Conservation (phyloP, 2,329 filamentous ascomycete species). For the Graphilbum ipis-grandicollis region DNA sequence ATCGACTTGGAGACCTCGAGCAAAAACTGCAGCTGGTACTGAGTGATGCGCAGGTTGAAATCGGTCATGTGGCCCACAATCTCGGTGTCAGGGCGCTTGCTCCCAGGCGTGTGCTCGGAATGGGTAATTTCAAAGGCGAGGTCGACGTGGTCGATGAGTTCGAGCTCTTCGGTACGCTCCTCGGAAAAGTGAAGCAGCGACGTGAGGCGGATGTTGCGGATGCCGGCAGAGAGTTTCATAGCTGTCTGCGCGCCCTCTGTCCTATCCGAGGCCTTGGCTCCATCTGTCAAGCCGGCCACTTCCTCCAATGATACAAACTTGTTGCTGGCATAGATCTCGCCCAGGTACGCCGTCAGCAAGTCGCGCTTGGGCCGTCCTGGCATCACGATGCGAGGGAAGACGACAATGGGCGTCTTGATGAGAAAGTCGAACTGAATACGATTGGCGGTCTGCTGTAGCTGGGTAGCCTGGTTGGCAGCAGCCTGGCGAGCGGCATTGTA, state of each 20-base stretch:
- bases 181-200: conserved; percentile 72
- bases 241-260: conserved; percentile 54
- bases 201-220: conserved; percentile 79
- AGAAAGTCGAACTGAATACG: conserved; percentile 89
- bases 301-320: conserved; percentile 77
- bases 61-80: conserved; percentile 86
- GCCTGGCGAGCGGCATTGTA: conserved; percentile 95
- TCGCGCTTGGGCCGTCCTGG: conserved; percentile 58
- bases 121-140: conserved; percentile 85
- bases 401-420: conserved; percentile 86
- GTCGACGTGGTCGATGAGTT: conserved; percentile 95
- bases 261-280: too few species aligned
- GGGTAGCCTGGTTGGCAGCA: conserved; percentile 80
- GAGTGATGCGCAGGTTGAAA: conserved; percentile 76
- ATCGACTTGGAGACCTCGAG: conserved; percentile 77
- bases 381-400: conserved; percentile 68
- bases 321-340: conserved; percentile 95
- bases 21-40: conserved; percentile 79
- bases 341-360: conserved; percentile 77
- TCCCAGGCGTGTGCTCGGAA: conserved; percentile 63
- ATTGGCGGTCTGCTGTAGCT: conserved; percentile 77
- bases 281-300: too few species aligned
- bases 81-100: conserved; percentile 76
- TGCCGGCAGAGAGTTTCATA: conserved; percentile 80
- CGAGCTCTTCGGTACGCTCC: conserved; percentile 62